Percentiles rank a stretch among this genome's conserved stretches.
Conservation (phyloP, 768 basidiomycete genomes). For the Mycena maculata region DNA sequence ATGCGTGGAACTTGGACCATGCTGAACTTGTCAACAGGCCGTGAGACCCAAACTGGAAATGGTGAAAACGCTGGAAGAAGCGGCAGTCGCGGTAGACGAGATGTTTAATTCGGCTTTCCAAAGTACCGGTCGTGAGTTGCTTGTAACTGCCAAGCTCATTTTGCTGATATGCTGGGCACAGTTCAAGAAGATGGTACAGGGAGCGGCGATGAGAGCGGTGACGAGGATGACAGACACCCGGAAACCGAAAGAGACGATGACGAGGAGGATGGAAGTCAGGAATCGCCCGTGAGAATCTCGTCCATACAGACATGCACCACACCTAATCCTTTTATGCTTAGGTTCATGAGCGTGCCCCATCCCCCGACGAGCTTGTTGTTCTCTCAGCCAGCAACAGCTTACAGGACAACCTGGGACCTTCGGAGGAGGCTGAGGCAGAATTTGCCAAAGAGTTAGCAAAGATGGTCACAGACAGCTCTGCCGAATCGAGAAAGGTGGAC, state of each 20-base stretch:
- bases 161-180: slow-evolving; percentile 33
- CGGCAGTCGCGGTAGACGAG: slow-evolving; percentile 89
- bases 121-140: slow-evolving; percentile 62
- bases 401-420: slow-evolving; percentile 82
- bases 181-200: slow-evolving; percentile 53
- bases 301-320: background rate
- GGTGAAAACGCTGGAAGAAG: slow-evolving; percentile 84
- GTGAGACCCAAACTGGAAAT: slow-evolving; percentile 84
- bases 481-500: slow-evolving; percentile 87
- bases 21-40: slow-evolving; percentile 58
- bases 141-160: background rate
- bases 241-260: slow-evolving; percentile 70
- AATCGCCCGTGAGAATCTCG: slow-evolving; percentile 62
- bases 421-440: slow-evolving; percentile 91
- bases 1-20: background rate
- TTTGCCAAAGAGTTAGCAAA: slow-evolving; percentile 97
- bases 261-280: slow-evolving; percentile 64
- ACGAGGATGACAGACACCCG: slow-evolving; percentile 66
- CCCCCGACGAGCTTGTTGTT: slow-evolving; percentile 85
- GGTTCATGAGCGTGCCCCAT: slow-evolving; percentile 78
- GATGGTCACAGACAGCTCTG: slow-evolving; percentile 89
- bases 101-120: slow-evolving; percentile 81
- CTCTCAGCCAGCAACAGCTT: slow-evolving; percentile 64
- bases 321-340: slow-evolving; percentile 35
- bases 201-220: slow-evolving; percentile 74